Conservation (phyloP, 1,284 basidiomycete genomes). For the Fomitopsis betulina region DNA sequence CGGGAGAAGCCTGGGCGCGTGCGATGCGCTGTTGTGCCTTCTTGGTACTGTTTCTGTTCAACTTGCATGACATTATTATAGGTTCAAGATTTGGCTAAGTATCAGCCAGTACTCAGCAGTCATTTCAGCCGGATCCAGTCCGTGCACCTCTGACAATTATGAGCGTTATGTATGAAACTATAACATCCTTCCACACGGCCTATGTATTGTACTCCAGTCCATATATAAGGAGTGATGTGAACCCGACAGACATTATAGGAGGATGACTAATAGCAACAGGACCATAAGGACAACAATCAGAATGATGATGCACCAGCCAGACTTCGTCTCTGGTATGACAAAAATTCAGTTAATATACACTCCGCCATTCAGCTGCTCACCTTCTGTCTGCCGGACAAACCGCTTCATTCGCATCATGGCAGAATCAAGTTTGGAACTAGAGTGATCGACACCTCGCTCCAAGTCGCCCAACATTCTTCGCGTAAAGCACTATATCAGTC, state of each 20-base stretch:
- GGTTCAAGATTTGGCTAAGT: too few relatives aligned
- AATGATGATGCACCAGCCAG: slow-evolving; percentile 65
- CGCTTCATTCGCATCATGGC: slow-evolving; percentile 75
- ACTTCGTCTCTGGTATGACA: slow-evolving; percentile 54
- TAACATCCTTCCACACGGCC: slow-evolving; percentile 3
- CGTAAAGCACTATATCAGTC: not conserved
- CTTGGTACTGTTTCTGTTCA: too few relatives aligned
- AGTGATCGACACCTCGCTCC: slow-evolving; percentile 68
- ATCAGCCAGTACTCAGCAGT: too few relatives aligned
- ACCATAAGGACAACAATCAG: slow-evolving; percentile 53
- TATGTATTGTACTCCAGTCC: slow-evolving; percentile 6
- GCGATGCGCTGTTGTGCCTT: not conserved
- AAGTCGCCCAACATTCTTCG: slow-evolving; percentile 80
- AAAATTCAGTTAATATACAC: not conserved
- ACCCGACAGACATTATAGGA: slow-evolving; percentile 33
- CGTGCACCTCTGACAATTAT: too few relatives aligned
- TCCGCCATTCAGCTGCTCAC: slow-evolving; percentile 30
- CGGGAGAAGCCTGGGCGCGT: not conserved
- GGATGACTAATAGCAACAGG: slow-evolving; percentile 52
- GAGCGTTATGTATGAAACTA: not conserved
- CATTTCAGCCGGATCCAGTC: too few relatives aligned
- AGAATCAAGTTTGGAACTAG: slow-evolving; percentile 63
- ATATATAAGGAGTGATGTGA: slow-evolving; percentile 13
- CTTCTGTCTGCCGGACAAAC: slow-evolving; percentile 82
- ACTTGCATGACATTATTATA: too few relatives aligned